Conservation (phyloP, 495 filamentous ascomycete genomes). For the Trichoderma reesei region DNA sequence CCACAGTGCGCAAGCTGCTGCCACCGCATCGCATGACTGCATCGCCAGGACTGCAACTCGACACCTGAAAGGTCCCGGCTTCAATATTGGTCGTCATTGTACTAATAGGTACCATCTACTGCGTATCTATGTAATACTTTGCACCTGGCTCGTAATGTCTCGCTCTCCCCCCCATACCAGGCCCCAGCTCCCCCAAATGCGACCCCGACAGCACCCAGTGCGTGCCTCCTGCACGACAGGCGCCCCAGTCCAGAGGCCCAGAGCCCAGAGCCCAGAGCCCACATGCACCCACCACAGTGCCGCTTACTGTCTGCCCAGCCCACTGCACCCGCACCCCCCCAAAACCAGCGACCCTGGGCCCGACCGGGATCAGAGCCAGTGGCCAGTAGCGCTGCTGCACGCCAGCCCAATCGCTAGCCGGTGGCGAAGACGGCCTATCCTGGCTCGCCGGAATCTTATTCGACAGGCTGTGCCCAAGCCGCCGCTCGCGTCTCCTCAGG, state of each 20-base stretch:
- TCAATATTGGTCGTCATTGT: too few species aligned
- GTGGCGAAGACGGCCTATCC: slow-evolving; percentile 7
- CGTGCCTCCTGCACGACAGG: neutral
- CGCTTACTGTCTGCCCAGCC: neutral
- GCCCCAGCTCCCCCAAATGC: too few species aligned
- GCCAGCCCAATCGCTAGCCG: slow-evolving; percentile 8
- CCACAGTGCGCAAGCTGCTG: slow-evolving; percentile 7
- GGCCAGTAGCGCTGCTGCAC: slow-evolving; percentile 2
- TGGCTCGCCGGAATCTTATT: slow-evolving; percentile 8
- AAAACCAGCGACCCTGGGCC: neutral
- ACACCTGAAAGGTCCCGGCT: too few species aligned
- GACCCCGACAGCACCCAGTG: too few species aligned
- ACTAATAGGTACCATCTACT: too few species aligned
- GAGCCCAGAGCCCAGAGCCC: too few species aligned
- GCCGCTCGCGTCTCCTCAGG: neutral
- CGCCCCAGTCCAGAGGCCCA: too few species aligned
- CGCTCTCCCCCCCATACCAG: too few species aligned
- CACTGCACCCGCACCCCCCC: neutral
- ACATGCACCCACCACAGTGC: too few species aligned
- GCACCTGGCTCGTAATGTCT: too few species aligned
- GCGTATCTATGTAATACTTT: too few species aligned
- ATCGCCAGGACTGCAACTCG: too few species aligned
- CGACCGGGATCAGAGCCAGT: neutral
- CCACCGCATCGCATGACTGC: neutral
- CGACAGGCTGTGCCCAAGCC: neutral